Base-by-base conservation (phyloP, 2,329 filamentous ascomycete genomes). In the Colletotrichum shisoi region DNA sequence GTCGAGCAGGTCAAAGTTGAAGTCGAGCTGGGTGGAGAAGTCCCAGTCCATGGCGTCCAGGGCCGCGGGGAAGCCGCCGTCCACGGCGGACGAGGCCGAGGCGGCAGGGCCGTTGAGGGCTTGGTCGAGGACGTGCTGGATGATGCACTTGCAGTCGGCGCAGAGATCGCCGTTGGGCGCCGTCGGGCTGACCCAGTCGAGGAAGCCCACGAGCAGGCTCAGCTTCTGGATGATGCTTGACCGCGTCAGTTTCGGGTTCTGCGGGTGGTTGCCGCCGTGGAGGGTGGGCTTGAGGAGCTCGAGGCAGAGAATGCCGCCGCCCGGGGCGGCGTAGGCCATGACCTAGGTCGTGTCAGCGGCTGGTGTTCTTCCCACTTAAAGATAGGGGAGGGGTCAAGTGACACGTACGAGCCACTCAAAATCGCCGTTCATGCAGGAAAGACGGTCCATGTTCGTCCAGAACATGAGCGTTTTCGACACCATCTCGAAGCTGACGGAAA, bases 161-260 rank as follows among this genome's bases (percentile, higher is more conserved):
- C 82, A 85, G 6, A 85, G 74, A n/a, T 80, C 77, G 6, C 79
- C 80, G 39, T 85, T 85, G 1, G 83, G 81, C 0, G 81, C 81
- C 2, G 78, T 77, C 0, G 82, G 81, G 4, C 77, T 76, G 1
- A 85, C 76, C 83, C 83, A 85, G 58, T 83, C 81, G 12, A 85
- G 76, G 62, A 84, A 85, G 0, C 81, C 82, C 2, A 84, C 78
- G 0, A 85, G 74, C 1, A 85, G 79, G 64, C 81, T 83, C 1
- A 85, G 76, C 61, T 85, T 82, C 69, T 85, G 83, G 40, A 85
- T 80, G 9, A 85, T 82, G 46, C 77, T 79, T 0, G 82, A 84
- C 1, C 81, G 77, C 3, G 79, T 82, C 11, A 84, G 73, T 15
- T 73, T 72, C 13, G 76, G 70, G 40, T 75, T 73, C 34, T 72